These are phyloP conservation scores for Diphasiastrum complanatum DNA, from an alignment of 83 land plant species.

Conservation along the genomic window DNA sequence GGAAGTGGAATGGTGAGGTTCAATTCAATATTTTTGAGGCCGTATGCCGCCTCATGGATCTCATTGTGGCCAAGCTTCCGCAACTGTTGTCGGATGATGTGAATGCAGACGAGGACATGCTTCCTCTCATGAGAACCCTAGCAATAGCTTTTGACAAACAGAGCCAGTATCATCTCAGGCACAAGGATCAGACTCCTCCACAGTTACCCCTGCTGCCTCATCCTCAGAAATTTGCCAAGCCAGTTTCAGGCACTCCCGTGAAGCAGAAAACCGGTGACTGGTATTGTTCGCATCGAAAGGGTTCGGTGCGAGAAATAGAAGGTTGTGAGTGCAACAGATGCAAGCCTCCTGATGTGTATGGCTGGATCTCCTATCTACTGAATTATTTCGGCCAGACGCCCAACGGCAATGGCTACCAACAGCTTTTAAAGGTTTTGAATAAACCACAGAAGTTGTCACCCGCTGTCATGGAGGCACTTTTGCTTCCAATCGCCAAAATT, in stretches of 20 bases:
- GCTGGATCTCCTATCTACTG: conserved; percentile 19
- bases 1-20: conserved; percentile 29
- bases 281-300: conserved; percentile 8
- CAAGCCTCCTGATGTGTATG: conserved; percentile 17
- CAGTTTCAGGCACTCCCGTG: conserved; percentile 8
- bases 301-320: conserved; percentile 1
- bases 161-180: conserved; percentile 24
- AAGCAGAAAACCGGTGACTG: conserved; percentile 13
- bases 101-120: conserved; percentile 21
- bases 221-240: conserved; percentile 13
- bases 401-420: conserved; percentile 27
- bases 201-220: background rate
- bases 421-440: conserved; percentile 15
- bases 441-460: conserved; percentile 17
- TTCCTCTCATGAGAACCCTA: conserved; percentile 22
- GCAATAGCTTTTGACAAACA: conserved; percentile 26
- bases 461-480: conserved; percentile 26
- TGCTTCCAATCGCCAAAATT: conserved; percentile 27
- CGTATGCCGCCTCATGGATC: conserved; percentile 18
- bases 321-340: conserved; percentile 21
- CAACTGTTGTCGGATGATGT: conserved; percentile 13
- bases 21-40: conserved; percentile 24
- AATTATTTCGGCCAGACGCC: conserved; percentile 29
- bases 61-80: conserved; percentile 19
- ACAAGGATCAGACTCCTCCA: conserved; percentile 17